phyloP scores from a whole-genome alignment of 1,139 yeast species.

The Taphrina communis region DNA sequence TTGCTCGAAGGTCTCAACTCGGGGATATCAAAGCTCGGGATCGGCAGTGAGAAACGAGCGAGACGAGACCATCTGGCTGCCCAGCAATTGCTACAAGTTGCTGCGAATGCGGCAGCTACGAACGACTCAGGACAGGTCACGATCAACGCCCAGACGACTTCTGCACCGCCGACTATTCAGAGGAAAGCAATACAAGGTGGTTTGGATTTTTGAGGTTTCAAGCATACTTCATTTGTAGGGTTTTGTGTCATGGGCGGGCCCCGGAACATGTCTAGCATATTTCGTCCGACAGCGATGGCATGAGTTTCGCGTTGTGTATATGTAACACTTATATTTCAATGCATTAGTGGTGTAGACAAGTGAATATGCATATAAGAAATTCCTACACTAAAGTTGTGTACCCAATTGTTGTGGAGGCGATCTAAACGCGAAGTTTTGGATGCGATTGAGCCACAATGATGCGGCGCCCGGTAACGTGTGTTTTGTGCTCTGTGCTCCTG shows the following conservation, averaged over 20 bases:
- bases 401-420: neutral
- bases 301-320: neutral
- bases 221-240: neutral
- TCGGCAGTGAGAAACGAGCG: slow-evolving; percentile 40
- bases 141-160: neutral
- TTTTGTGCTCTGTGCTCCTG: slow-evolving; percentile 2
- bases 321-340: neutral
- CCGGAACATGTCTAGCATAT: neutral
- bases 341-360: too few species aligned
- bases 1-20: slow-evolving; percentile 82
- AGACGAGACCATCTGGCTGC: slow-evolving; percentile 33
- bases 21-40: slow-evolving; percentile 59
- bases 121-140: neutral
- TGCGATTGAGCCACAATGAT: slow-evolving; percentile 4
- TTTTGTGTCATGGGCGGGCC: neutral
- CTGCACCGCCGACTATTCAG: neutral
- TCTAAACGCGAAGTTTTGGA: neutral
- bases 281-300: neutral
- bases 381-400: too few species aligned
- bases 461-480: slow-evolving; percentile 3
- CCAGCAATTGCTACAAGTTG: slow-evolving; percentile 10
- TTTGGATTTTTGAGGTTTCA: neutral
- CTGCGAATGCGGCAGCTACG: neutral
- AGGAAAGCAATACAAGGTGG: slow-evolving; percentile 6
- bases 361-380: too few species aligned